Base-by-base conservation (phyloP, 805 yeast species). In the Monosporozyma servazzii region DNA sequence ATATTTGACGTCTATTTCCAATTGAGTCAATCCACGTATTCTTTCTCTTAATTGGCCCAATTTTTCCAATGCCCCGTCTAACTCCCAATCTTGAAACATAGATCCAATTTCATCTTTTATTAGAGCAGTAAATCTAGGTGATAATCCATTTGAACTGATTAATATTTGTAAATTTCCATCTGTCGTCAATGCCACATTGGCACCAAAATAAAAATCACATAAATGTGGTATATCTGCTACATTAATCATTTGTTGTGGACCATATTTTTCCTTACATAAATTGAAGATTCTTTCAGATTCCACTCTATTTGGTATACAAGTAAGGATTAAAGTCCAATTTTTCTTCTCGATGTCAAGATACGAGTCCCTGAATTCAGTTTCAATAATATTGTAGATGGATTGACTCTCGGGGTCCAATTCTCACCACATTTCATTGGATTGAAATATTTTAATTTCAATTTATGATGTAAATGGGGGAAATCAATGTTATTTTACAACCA, bases 121-220 rank as follows among this genome's bases (percentile, higher is more conserved):
- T 44, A 68, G 47, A 4, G 69, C 62, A 3, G 64, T 62, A 44
- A 62, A 67, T 21, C 70, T 48, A 5, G 71, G 71, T 3, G 66
- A 60, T 33, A 60, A 54, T 2, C 71, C 71, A 44, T 68, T 65
- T 15, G 68, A 61, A 18, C 64, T 59, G 11, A 66, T 59, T 56
- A 66, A 48, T 15, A 64, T 30, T 45, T 61, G 63, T 40, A 60
- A 33, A 11, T 56, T 17, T 3, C 51, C 49, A 11, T 51, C 47
- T 4, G 30, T 18, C 1, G 53, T 63, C 10, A 51, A 33, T 6
- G 29, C 37, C 10, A 61, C 49, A 45, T 67, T 64, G 21, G 70
- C 66, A 7, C 71, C 71, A 51, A 68, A 68, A 48, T 63, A 67
- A 21, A 65, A 62, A 49, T 66, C 68, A 53, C 71, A 68, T 17